Conservation (phyloP, 2,329 filamentous ascomycete species). For the Tolypocladium capitatum region DNA sequence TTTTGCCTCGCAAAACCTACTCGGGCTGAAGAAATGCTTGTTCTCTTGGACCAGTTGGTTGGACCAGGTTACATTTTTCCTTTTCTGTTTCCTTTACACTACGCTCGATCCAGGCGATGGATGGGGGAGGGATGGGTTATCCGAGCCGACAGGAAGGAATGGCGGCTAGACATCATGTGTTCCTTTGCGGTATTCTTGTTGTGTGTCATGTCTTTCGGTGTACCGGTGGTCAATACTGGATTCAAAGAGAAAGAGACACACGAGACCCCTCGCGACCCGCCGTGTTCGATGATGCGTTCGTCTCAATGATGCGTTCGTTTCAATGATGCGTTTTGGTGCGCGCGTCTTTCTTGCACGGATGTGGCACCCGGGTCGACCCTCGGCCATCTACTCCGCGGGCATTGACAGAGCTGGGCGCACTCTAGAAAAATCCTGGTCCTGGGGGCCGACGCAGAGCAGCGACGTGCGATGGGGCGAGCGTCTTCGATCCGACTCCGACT, state of each 20-base stretch:
- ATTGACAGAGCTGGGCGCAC: not conserved
- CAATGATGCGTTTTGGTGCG: not conserved
- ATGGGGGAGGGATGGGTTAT: not conserved
- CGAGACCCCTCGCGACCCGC: not conserved
- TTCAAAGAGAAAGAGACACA: constrained; percentile 2
- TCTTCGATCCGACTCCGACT: not conserved
- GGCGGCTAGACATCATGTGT: constrained; percentile 9
- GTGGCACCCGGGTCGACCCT: not conserved
- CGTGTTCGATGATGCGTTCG: not conserved
- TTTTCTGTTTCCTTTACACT: constrained; percentile 1
- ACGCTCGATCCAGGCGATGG: constrained; percentile 1
- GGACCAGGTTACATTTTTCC: not conserved
- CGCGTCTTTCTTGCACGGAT: not conserved
- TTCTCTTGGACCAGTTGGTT: not conserved
- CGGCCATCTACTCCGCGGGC: not conserved
- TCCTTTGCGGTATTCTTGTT: constrained; percentile 6
- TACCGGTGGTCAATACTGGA: constrained; percentile 8
- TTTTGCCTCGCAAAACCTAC: constrained; percentile 7
- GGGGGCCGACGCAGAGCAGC: not conserved
- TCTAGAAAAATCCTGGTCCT: not conserved
- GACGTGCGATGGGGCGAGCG: not conserved
- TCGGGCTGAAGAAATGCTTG: constrained; percentile 2
- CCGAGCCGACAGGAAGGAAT: constrained; percentile 1
- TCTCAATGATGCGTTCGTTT: not conserved
- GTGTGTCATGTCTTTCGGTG: constrained; percentile 6